A percentile compares a stretch with the other conserved stretches of the same genome.
phyloP scores from a whole-genome alignment of 2,329 filamentous ascomycete species.

The Penicillium olsonii region DNA sequence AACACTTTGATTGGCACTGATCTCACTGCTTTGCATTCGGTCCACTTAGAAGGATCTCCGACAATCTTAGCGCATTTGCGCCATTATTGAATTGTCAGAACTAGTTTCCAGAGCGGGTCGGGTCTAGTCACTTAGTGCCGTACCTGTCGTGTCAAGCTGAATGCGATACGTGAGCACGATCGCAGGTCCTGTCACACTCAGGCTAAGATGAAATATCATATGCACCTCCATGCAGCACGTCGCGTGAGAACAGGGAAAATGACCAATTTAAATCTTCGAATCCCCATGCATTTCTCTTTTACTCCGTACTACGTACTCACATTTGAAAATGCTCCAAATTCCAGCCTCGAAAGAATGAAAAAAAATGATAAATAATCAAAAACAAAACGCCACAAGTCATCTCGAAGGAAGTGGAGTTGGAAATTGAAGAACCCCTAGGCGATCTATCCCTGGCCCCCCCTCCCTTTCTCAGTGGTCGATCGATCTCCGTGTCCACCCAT shows the following conservation, averaged over 20 bases:
- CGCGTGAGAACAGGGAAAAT: neutral
- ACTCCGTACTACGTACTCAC: no score
- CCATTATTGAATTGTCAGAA: constrained; percentile 9
- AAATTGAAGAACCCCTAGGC: constrained; percentile 22
- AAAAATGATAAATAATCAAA: neutral
- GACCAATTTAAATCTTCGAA: no score
- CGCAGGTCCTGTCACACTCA: constrained; percentile 12
- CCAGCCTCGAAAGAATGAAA: constrained; percentile 1
- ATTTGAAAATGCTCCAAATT: no score
- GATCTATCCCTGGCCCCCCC: constrained; percentile 23
- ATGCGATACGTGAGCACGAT: constrained; percentile 14
- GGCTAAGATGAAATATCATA: constrained; percentile 35
- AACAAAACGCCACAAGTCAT: constrained; percentile 17
- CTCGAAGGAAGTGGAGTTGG: constrained; percentile 26
- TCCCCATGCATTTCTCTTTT: no score
- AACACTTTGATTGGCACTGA: constrained; percentile 1
- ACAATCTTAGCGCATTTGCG: constrained; percentile 6
- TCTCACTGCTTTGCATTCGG: constrained; percentile 5
- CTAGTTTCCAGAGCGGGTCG: constrained; percentile 11
- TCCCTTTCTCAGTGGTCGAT: constrained; percentile 19
- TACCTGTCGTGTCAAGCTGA: constrained; percentile 5
- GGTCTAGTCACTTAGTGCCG: constrained; percentile 1
- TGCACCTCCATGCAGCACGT: constrained; percentile 21
- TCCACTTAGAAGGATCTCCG: constrained; percentile 18
- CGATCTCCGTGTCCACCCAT: constrained; percentile 24